phyloP scores from a whole-genome alignment of 371 early-diverging fungal species.

The Basidiobolus meristosporus region DNA sequence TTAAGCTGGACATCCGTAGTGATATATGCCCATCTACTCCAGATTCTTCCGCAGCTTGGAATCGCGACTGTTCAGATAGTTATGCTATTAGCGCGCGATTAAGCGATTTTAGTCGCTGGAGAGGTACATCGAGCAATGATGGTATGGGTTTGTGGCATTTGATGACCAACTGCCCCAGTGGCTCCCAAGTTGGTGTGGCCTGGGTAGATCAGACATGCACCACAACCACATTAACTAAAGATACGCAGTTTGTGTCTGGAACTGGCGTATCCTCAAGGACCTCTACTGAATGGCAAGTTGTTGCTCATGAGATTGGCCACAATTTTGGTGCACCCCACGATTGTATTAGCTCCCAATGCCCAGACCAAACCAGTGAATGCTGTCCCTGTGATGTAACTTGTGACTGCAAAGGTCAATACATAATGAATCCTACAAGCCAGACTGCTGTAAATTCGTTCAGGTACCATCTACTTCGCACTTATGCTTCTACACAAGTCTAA shows the following conservation, averaged over 20 bases:
- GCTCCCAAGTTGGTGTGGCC: slow-evolving; percentile 80
- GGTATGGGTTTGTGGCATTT: slow-evolving; percentile 85
- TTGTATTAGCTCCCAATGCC: slow-evolving; percentile 6
- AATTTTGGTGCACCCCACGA: slow-evolving; percentile 50
- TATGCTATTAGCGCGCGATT: slow-evolving; percentile 64
- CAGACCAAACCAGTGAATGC: slow-evolving; percentile 18
- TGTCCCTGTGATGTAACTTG: slow-evolving; percentile 35
- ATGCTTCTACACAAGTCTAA: neutral
- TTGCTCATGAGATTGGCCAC: slow-evolving; percentile 91
- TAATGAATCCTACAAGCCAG: slow-evolving; percentile 76
- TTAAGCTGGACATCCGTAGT: slow-evolving; percentile 50
- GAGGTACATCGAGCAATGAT: slow-evolving; percentile 43
- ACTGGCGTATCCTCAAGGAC: slow-evolving; percentile 76
- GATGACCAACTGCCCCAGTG: slow-evolving; percentile 74
- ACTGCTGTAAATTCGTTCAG: slow-evolving; percentile 24
- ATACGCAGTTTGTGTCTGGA: slow-evolving; percentile 46
- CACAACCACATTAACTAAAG: slow-evolving; percentile 18
- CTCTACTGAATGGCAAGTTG: slow-evolving; percentile 81
- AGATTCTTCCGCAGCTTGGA: slow-evolving; percentile 37
- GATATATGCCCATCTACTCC: slow-evolving; percentile 26
- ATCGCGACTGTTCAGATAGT: slow-evolving; percentile 44
- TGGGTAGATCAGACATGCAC: slow-evolving; percentile 74
- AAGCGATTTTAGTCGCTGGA: slow-evolving; percentile 80
- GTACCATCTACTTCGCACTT: no score
- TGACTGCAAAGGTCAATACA: slow-evolving; percentile 42